Evolutionary conservation across 768 basidiomycete genomes (phyloP).

Genomic region (Boletales sp.): DNA sequence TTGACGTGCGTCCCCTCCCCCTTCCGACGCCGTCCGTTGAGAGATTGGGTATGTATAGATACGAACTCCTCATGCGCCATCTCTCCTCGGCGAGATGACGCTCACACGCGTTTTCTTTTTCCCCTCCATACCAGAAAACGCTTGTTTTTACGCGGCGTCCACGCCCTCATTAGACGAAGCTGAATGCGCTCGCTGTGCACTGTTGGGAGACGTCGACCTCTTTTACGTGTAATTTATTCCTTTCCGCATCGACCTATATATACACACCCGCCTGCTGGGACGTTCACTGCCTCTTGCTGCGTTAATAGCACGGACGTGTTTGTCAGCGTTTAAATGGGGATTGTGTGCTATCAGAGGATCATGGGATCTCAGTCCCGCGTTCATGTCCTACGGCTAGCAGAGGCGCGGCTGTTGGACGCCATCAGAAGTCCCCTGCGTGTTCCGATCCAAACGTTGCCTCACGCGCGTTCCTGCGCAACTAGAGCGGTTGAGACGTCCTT

Average conservation of each 20-base stretch:
- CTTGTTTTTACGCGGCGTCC: not conserved
- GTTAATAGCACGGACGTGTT: constrained; percentile 2
- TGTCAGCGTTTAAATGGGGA: constrained; percentile 12
- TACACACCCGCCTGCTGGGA: not conserved
- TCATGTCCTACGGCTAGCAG: not conserved
- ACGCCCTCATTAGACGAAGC: not conserved
- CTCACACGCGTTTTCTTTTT: not conserved
- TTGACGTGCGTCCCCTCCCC: constrained; percentile 36
- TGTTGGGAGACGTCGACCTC: not conserved
- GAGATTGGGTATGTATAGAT: constrained; percentile 13
- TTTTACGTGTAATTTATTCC: constrained; percentile 11
- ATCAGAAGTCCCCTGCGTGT: too few species aligned
- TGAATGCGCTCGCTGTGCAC: constrained; percentile 12
- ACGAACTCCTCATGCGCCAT: constrained; percentile 33
- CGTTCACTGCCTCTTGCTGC: constrained; percentile 1
- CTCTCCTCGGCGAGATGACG: constrained; percentile 19
- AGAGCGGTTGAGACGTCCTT: constrained; percentile 15
- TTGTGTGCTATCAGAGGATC: not conserved
- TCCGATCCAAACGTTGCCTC: too few species aligned
- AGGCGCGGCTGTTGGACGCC: too few species aligned
- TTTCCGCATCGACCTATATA: constrained; percentile 4
- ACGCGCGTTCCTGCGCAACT: constrained; percentile 7
- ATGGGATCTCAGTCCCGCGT: constrained; percentile 2
- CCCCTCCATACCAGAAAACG: constrained; percentile 8
- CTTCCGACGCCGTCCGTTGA: too few species aligned